Conservation (phyloP, 768 basidiomycete species). For the Panaeolus papilionaceus region DNA sequence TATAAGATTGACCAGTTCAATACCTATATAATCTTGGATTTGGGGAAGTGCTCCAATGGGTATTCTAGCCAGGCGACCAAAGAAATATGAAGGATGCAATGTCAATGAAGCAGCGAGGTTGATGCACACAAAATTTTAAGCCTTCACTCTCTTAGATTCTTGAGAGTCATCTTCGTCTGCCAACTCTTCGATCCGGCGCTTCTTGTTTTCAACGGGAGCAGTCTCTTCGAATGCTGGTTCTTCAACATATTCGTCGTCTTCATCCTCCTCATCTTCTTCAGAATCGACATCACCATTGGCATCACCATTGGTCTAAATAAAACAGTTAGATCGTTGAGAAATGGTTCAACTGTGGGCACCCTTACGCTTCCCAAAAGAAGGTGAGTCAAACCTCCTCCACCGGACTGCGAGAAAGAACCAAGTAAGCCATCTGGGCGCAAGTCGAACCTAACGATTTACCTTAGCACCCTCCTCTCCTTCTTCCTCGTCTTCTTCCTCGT, state of each 20-base stretch:
- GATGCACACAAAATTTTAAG: slow-evolving; percentile 31
- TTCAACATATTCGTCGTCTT: slow-evolving; percentile 41
- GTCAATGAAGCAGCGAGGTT: not conserved
- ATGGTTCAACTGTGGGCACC: not conserved
- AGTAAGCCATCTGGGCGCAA: not conserved
- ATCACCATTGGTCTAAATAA: slow-evolving; percentile 33
- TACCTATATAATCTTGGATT: not conserved
- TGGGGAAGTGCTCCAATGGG: not conserved
- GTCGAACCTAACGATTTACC: slow-evolving; percentile 18
- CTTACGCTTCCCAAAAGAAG: slow-evolving; percentile 38
- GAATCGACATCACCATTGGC: slow-evolving; percentile 33
- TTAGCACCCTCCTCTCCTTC: slow-evolving; percentile 9
- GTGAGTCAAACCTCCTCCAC: slow-evolving; percentile 31
- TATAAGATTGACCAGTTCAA: not conserved
- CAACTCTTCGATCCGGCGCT: slow-evolving; percentile 43
- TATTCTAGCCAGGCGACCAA: not conserved
- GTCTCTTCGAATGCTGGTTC: slow-evolving; percentile 30
- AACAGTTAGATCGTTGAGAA: not conserved
- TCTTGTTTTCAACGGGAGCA: slow-evolving; percentile 35
- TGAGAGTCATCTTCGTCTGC: slow-evolving; percentile 37
- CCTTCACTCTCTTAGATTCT: slow-evolving; percentile 48
- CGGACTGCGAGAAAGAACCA: slow-evolving; percentile 19
- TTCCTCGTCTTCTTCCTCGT: slow-evolving; percentile 25
- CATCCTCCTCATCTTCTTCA: slow-evolving; percentile 35
- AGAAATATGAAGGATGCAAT: not conserved